Percentiles rank a stretch among this genome's conserved stretches.
Conservation (phyloP, 306 rosid species). For the Citrullus amarus region DNA sequence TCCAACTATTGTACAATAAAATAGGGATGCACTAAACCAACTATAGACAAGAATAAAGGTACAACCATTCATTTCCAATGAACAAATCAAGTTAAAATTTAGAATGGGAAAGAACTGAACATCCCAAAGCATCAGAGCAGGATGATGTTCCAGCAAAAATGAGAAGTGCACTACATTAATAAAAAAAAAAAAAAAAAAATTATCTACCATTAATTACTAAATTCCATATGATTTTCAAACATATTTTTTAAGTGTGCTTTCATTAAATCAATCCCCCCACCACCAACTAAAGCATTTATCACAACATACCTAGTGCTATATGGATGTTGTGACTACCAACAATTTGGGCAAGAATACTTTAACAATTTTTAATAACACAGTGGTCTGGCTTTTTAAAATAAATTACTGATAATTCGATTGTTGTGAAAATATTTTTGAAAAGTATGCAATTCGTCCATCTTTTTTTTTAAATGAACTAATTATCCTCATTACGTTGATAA, state of each 20-base stretch:
- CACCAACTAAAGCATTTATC: not conserved
- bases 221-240: not conserved
- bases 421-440: not conserved
- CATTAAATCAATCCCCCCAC: not conserved
- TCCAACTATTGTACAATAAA: not conserved
- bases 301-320: not conserved
- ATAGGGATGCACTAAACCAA: not conserved
- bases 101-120: not conserved
- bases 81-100: not conserved
- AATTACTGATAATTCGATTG: not conserved
- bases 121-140: not conserved
- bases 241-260: not conserved
- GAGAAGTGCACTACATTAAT: not conserved
- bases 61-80: not conserved
- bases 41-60: not conserved
- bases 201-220: not conserved
- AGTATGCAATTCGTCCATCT: not conserved
- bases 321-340: not conserved
- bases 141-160: not conserved
- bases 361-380: not conserved
- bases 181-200: not conserved
- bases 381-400: not conserved
- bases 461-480: too few species aligned
- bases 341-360: not conserved
- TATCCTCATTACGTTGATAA: too few species aligned